phyloP scores from a whole-genome alignment of 164 flowering plant species.

The Tetrastigma voinierianum region DNA sequence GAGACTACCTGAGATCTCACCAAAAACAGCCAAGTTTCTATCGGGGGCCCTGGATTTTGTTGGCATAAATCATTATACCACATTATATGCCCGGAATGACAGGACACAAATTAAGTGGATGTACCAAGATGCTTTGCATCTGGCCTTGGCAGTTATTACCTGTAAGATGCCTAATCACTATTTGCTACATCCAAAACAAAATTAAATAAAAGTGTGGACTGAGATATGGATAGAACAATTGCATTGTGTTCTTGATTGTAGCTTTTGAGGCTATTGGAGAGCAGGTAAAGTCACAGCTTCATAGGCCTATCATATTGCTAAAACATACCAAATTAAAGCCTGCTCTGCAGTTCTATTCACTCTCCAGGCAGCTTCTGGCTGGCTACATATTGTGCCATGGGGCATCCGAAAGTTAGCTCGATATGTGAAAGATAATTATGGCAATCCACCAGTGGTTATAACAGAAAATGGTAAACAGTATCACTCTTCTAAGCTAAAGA shows the following conservation, averaged over 20 bases:
- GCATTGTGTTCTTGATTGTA: conserved; percentile 22
- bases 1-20: conserved; percentile 61
- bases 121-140: conserved; percentile 66
- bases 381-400: conserved; percentile 92
- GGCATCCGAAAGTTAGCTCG: conserved; percentile 61
- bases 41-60: conserved; percentile 64
- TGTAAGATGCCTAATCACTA: conserved; percentile 44
- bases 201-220: not conserved
- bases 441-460: conserved; percentile 67
- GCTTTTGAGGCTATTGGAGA: conserved; percentile 70
- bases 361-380: conserved; percentile 68
- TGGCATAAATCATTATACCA: conserved; percentile 86
- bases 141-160: conserved; percentile 63
- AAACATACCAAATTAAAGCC: not conserved
- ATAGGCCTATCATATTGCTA: not conserved
- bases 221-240: not conserved
- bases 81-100: conserved; percentile 73
- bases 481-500: not conserved
- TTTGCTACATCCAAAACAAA: not conserved
- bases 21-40: conserved; percentile 37
- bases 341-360: conserved; percentile 7
- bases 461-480: conserved; percentile 78
- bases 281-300: conserved; percentile 48
- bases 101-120: conserved; percentile 44
- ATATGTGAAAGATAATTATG: conserved; percentile 67